Base-by-base conservation (phyloP, 2,329 filamentous ascomycete genomes). In the Colletotrichum liaoningense region DNA sequence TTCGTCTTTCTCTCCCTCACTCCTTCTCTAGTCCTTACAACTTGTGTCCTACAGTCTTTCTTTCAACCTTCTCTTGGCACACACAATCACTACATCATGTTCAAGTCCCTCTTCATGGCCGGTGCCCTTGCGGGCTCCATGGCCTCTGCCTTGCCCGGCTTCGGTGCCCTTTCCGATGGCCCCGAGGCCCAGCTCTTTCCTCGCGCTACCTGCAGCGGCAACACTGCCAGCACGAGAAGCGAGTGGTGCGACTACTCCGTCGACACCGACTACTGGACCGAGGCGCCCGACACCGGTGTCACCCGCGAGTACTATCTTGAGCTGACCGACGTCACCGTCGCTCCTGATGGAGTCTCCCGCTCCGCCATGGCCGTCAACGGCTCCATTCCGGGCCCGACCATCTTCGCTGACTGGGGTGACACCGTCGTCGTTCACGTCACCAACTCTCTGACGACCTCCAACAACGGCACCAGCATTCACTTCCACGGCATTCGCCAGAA, bases 401-500 rank as follows among this genome's bases (percentile, higher is more conserved):
- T 93, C 52, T 82, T 86, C 57, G 89, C 87, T 5, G 84, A 89
- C 75, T 89, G 87, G 86, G 86, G 80, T 30, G 84, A 86, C 68
- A 82, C 75, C 38, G 82, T 92, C 5, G 78, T 81, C n/a, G 80
- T 91, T 14, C 88, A 88, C 64, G 86, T 93, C 7, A 87, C 82
- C 42, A 93, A 92, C 78, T 78, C 78, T 1, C 72, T 85, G 46
- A 57, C 74, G 76, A 83, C 59, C 66, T 86, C 81, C 81, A 81
- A 64, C 9, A 92, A 93, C 74, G 90, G 90, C 38, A 92, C 90
- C 8, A 85, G 85, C 9, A 88, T 92, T 22, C 91, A 93, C 77
- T 93, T 86, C 82, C 91, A 93, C 76, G 91, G 90, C 26, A 82
- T 93, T 42, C 86, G 88, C 7, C 89, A 93, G 77, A 83, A 86